These are phyloP conservation scores for Royoungia palumana DNA, from an alignment of 768 basidiomycete species.

Conservation along the genomic window DNA sequence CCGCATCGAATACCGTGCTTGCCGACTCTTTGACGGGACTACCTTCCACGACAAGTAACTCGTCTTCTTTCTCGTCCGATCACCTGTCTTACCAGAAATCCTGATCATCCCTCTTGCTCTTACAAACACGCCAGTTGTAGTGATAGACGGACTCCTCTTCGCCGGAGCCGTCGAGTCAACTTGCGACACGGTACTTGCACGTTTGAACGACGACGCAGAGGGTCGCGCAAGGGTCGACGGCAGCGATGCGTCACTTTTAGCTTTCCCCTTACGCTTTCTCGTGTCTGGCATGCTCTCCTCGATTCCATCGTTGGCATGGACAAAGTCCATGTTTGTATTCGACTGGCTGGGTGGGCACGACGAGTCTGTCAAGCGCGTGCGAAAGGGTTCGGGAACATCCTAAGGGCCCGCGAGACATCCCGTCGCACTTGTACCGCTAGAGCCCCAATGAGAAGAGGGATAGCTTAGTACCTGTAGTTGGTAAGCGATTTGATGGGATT, in stretches of 20 bases:
- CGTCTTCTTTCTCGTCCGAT: slow-evolving; percentile 41
- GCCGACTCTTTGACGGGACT: slow-evolving; percentile 44
- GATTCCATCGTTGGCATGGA: slow-evolving; percentile 22
- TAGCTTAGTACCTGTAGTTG: slow-evolving; percentile 1
- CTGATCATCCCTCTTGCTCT: slow-evolving; percentile 12
- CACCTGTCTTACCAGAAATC: slow-evolving; percentile 20
- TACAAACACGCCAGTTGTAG: neutral
- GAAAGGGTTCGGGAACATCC: slow-evolving; percentile 56
- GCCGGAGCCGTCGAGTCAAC: slow-evolving; percentile 3
- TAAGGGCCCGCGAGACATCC: neutral
- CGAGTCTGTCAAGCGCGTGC: slow-evolving; percentile 67
- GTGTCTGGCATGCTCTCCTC: slow-evolving; percentile 6
- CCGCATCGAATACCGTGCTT: neutral
- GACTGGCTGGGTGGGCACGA: slow-evolving; percentile 64
- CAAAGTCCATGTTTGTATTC: slow-evolving; percentile 69
- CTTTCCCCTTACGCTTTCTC: slow-evolving; percentile 14
- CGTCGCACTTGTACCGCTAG: neutral
- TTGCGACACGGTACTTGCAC: slow-evolving; percentile 17
- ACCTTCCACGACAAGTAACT: slow-evolving; percentile 42
- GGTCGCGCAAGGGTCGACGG: slow-evolving; percentile 25
- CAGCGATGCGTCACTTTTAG: slow-evolving; percentile 23
- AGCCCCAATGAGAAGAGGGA: slow-evolving; percentile 6
- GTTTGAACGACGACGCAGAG: slow-evolving; percentile 30
- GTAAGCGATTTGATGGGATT: slow-evolving; percentile 17
- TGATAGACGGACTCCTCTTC: slow-evolving; percentile 6